Evolutionary conservation across 805 yeast genomes (phyloP), one percentile per base, ranked within the genome.

Genomic region (Zygosaccharomyces bailii): DNA sequence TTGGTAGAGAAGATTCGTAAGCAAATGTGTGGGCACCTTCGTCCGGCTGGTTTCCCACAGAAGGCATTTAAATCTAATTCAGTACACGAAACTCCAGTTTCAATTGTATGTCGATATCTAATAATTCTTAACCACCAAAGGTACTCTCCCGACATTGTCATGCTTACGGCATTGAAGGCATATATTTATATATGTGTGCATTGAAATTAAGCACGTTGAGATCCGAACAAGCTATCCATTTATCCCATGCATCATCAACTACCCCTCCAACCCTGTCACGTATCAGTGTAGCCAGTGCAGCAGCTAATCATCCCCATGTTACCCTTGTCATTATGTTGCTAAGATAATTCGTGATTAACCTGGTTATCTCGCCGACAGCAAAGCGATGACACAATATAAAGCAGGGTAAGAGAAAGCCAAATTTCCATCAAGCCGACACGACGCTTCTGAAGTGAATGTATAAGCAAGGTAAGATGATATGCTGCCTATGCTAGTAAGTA

Each of bases 1-100:
- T 63, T 1, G 88, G 86, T 16, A 84, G 63, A 1, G 9, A 14
- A 2, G 52, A 45, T 39, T 62, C 68, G 27, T 49, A 34, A 6
- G 31, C 36, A 29, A 49, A 47, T 9, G 54, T 37, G 6, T 9
- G 20, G 7, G n/a, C 17, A 37, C 14, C n/a, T 7, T 10, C 10
- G 4, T 13, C 40, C 5, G 6, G 7, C 5, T 16, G 10, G 4
- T 25, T 10, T 25, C 25, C 21, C 20, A 37, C n/a, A 11, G 40
- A 25, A 14, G 33, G 33, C 40, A 37, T 37, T 4, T 16, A 9
- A 14, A 4, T 25, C 30, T n/a, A 10, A 25, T 7, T 5, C n/a
- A 10, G 30, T 25, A 25, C 30, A 4, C 4, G 7, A 25, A 7
- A 6, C 25, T 23, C 25, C n/a, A n/a, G 25, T 9, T 9, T 23